These are phyloP conservation scores for Beta corolliflora DNA, from an alignment of 179 eudicot species.

Conservation along the genomic window DNA sequence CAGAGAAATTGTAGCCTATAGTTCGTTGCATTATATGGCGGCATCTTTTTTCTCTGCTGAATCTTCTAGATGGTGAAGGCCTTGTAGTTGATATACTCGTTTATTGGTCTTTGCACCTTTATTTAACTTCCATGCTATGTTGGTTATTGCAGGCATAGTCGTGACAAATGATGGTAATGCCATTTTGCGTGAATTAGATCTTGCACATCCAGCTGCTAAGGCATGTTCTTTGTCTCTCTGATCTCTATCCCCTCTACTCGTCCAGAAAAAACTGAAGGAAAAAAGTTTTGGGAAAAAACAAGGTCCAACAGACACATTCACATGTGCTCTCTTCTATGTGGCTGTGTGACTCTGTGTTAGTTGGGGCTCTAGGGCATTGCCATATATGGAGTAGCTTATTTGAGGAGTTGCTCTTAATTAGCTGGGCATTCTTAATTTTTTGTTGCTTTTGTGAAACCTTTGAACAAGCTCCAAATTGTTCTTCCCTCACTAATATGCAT, in stretches of 20 bases:
- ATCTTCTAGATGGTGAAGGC: not conserved
- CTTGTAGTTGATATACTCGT: not conserved
- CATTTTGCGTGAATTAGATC: conserved; percentile 87
- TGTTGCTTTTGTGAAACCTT: not conserved
- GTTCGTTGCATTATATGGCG: not conserved
- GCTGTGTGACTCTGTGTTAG: not conserved
- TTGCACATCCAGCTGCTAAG: conserved; percentile 99
- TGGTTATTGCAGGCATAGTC: conserved; percentile 69
- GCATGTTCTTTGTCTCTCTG: conserved; percentile 35
- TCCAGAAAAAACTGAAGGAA: not conserved
- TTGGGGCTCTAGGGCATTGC: not conserved
- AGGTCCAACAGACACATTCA: no score
- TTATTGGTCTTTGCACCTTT: not conserved
- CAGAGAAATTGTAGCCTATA: not conserved
- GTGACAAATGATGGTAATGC: conserved; percentile 99
- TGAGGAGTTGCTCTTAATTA: not conserved
- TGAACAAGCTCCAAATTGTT: not conserved
- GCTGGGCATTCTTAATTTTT: not conserved
- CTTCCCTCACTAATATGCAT: conserved; percentile 4
- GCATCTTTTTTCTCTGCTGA: not conserved
- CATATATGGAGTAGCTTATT: not conserved
- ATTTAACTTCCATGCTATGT: conserved; percentile 3
- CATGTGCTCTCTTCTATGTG: not conserved
- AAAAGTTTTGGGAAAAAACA: not conserved
- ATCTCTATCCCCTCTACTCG: not conserved